These are phyloP conservation scores for Fereydounia khargensis DNA, from an alignment of 1,284 basidiomycete genomes.

Conservation along the genomic window DNA sequence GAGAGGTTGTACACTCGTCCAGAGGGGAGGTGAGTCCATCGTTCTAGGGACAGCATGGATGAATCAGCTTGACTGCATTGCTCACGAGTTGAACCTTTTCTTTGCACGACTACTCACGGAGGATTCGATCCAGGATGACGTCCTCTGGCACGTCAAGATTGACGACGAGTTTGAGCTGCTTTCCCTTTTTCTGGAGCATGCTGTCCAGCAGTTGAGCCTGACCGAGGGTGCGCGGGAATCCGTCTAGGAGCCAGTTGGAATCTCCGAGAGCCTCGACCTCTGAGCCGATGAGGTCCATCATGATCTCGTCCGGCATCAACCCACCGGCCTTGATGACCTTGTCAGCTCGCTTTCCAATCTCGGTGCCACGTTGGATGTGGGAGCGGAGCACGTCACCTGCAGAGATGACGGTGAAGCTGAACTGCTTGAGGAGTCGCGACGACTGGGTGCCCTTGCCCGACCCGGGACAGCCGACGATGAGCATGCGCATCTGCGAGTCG, in stretches of 20 bases:
- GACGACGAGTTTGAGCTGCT: slow-evolving; percentile 73
- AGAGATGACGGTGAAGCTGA: slow-evolving; percentile 27
- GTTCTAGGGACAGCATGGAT: slow-evolving; percentile 45
- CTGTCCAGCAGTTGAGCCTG: slow-evolving; percentile 81
- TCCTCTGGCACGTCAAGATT: slow-evolving; percentile 89
- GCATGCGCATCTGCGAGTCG: slow-evolving; percentile 43
- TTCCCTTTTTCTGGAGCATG: slow-evolving; percentile 29
- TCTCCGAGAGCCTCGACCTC: slow-evolving; percentile 18
- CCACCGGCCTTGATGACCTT: slow-evolving; percentile 44
- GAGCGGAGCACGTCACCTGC: slow-evolving; percentile 51
- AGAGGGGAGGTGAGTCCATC: slow-evolving; percentile 89
- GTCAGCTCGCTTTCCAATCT: slow-evolving; percentile 36
- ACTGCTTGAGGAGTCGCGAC: slow-evolving; percentile 29
- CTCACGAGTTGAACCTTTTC: background rate
- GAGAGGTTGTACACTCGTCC: slow-evolving; percentile 75
- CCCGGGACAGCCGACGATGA: slow-evolving; percentile 52
- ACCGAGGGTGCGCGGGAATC: slow-evolving; percentile 87
- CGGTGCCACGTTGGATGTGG: slow-evolving; percentile 39
- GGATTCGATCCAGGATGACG: slow-evolving; percentile 83
- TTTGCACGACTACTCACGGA: slow-evolving; percentile 62
- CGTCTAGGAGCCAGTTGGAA: slow-evolving; percentile 87
- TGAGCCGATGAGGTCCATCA: slow-evolving; percentile 48
- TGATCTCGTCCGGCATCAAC: slow-evolving; percentile 53
- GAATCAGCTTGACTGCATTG: background rate
- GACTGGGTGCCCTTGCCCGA: slow-evolving; percentile 55